A percentile compares a stretch with the other conserved stretches of the same genome.
Conservation (phyloP, 805 yeast genomes). For the Dipodascus albidus region DNA sequence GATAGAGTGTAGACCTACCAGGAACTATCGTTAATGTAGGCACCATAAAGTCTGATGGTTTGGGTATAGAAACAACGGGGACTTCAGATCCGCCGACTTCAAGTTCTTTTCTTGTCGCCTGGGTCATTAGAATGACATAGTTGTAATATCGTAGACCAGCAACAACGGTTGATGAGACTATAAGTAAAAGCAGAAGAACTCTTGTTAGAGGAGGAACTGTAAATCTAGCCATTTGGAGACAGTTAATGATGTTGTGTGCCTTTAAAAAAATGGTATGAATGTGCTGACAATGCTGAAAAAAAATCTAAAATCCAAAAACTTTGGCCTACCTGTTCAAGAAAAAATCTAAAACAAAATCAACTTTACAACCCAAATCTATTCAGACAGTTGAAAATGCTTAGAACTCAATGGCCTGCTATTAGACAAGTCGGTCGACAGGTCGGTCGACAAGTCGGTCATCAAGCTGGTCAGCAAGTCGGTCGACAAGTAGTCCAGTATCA, state of each 20-base stretch:
- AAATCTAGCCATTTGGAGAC: neutral
- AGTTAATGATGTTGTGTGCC: neutral
- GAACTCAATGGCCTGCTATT: too few species aligned
- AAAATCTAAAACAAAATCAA: neutral
- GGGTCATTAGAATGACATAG: slow-evolving; percentile 18
- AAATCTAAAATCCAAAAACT: neutral
- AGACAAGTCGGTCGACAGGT: too few species aligned
- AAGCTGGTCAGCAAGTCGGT: too few species aligned
- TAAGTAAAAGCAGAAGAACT: slow-evolving; percentile 15
- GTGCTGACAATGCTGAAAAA: neutral
- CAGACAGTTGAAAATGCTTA: too few species aligned
- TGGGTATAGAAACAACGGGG: slow-evolving; percentile 22
- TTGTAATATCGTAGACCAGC: slow-evolving; percentile 26
- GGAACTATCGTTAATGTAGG: slow-evolving; percentile 42
- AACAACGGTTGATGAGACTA: slow-evolving; percentile 18
- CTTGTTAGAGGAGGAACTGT: slow-evolving; percentile 27
- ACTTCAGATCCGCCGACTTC: slow-evolving; percentile 13
- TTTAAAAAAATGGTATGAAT: neutral
- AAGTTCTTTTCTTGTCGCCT: slow-evolving; percentile 6
- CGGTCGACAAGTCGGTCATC: too few species aligned
- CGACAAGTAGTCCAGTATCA: too few species aligned
- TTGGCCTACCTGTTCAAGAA: neutral
- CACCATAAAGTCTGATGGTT: slow-evolving; percentile 36
- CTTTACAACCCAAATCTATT: too few species aligned
- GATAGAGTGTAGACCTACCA: slow-evolving; percentile 25